Conservation (phyloP, 805 yeast genomes). For the Ogataea allantospora region DNA sequence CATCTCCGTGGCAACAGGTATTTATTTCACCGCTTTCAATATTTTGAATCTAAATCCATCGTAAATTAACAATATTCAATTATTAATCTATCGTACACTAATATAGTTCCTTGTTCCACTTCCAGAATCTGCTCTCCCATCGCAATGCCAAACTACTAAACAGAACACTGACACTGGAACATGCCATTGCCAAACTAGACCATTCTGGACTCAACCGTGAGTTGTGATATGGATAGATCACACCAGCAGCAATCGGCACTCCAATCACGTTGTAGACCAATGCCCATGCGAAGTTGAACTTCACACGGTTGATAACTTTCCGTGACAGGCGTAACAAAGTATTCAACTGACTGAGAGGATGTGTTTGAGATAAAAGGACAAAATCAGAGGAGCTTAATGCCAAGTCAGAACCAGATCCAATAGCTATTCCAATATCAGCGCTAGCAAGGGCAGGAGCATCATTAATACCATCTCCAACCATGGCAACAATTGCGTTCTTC, state of each 20-base stretch:
- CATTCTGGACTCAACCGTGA: constrained; percentile 60
- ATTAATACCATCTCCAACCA: constrained; percentile 84
- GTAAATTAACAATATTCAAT: no score
- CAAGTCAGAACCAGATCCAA: constrained; percentile 73
- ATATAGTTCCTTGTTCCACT: background rate
- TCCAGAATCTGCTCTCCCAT: constrained; percentile 11
- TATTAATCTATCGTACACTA: background rate
- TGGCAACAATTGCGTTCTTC: constrained; percentile 49
- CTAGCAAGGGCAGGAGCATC: constrained; percentile 78
- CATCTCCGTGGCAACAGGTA: background rate
- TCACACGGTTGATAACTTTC: constrained; percentile 50
- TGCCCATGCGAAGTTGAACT: constrained; percentile 61
- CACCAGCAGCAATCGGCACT: constrained; percentile 67
- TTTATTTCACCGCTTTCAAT: no score
- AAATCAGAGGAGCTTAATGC: constrained; percentile 76
- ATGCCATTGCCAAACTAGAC: constrained; percentile 69
- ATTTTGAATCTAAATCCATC: no score
- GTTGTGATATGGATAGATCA: constrained; percentile 53
- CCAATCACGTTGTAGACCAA: constrained; percentile 56
- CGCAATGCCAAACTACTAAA: constrained; percentile 49
- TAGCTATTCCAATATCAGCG: constrained; percentile 76
- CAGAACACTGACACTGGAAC: constrained; percentile 56
- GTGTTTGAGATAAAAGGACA: constrained; percentile 54
- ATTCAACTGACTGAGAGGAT: constrained; percentile 51
- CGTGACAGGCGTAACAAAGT: constrained; percentile 52